phyloP scores from a whole-genome alignment of 306 rosid genomes.

The Hippophae gyantsensis region DNA sequence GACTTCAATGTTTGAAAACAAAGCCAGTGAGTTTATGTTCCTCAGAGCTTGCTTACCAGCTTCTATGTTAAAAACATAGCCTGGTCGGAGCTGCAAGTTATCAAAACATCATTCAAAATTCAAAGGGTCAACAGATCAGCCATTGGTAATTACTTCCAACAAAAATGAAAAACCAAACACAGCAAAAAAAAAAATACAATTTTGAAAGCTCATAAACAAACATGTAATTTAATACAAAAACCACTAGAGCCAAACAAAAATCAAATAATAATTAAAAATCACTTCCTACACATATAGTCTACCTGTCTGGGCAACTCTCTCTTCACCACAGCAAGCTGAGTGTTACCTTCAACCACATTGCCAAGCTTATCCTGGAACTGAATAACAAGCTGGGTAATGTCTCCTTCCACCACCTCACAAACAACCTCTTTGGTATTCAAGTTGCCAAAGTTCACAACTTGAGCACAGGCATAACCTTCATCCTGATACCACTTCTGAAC shows the following conservation, averaged over 20 bases:
- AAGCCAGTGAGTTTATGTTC: conserved; percentile 72
- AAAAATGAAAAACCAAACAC: background rate
- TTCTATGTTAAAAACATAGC: conserved; percentile 73
- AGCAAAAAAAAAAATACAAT: background rate
- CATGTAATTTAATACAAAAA: background rate
- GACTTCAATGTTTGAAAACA: conserved; percentile 96
- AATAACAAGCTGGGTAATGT: conserved; percentile 65
- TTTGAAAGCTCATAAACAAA: background rate
- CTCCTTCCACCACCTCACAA: conserved; percentile 98
- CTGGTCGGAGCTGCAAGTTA: conserved; percentile 63
- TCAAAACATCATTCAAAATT: conserved; percentile 26
- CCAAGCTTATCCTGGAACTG: conserved; percentile 94
- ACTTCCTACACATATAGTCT: background rate
- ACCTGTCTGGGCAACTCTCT: conserved; percentile 92
- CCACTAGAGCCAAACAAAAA: background rate
- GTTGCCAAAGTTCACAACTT: conserved; percentile 92
- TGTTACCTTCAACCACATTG: conserved; percentile 84
- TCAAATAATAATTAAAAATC: background rate
- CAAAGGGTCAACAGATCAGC: conserved; percentile 4
- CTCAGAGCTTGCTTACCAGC: conserved; percentile 97
- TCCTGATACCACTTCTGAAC: conserved; percentile 97
- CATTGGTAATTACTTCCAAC: background rate
- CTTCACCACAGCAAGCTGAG: conserved; percentile 57
- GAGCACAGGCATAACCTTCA: conserved; percentile 92
- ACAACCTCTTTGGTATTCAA: conserved; percentile 88